Conservation (phyloP, 208 protist species). For the Wallacemonas rigidus region DNA sequence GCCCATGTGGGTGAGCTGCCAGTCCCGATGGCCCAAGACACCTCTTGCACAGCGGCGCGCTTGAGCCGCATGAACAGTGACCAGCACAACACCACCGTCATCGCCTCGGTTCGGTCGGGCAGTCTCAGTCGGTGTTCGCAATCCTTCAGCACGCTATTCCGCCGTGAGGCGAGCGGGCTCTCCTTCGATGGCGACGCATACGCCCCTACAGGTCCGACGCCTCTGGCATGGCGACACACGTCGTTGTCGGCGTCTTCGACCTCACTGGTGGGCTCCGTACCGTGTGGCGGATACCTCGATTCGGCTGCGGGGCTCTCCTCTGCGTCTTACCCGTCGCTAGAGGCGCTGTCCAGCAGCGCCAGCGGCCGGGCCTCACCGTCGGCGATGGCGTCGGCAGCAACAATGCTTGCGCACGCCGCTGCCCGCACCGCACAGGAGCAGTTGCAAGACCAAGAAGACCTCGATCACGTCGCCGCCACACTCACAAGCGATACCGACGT, state of each 20-base stretch:
- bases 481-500: constrained; percentile 10
- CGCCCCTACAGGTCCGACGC: background rate
- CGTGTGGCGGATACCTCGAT: background rate
- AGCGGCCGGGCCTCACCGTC: constrained; percentile 21
- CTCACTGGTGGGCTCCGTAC: background rate
- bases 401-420: constrained; percentile 21
- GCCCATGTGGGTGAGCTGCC: background rate
- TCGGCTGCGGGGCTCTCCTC: background rate
- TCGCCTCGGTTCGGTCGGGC: background rate
- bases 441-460: background rate
- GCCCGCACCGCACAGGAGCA: constrained; percentile 14
- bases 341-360: background rate
- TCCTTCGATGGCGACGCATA: background rate
- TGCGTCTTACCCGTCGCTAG: background rate
- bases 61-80: background rate
- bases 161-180: constrained; percentile 3
- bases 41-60: background rate
- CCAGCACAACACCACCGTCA: background rate
- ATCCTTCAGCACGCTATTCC: constrained; percentile 16
- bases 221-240: constrained; percentile 10
- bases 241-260: constrained; percentile 1
- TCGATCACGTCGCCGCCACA: background rate
- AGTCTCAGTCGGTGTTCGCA: constrained; percentile 9
- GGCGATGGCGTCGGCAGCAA: constrained; percentile 22
- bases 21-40: background rate